Conservation (phyloP, 768 basidiomycete genomes). For the Rhodosporidiobolus sp. region DNA sequence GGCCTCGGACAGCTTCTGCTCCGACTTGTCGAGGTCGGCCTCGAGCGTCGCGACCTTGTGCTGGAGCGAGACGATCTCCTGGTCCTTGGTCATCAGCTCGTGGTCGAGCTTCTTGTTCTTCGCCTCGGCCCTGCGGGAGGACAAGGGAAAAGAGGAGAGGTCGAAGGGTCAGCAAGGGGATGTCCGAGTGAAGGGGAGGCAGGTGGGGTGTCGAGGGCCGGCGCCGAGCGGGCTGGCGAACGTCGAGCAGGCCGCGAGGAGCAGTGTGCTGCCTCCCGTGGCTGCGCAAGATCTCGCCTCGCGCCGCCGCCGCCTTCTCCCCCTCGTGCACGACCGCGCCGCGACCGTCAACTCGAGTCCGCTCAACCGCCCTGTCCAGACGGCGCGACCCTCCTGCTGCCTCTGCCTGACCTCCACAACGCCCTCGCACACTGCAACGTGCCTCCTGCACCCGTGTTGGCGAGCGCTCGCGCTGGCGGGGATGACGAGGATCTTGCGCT, state of each 20-base stretch:
- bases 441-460: too few species aligned
- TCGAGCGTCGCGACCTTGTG: conserved; percentile 69
- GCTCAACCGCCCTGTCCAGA: too few species aligned
- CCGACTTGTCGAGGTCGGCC: conserved; percentile 65
- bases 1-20: conserved; percentile 61
- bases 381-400: too few species aligned
- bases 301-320: too few species aligned
- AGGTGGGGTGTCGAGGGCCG: too few species aligned
- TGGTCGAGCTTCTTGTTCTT: conserved; percentile 47
- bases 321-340: too few species aligned
- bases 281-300: too few species aligned
- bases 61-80: conserved; percentile 74
- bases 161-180: background rate
- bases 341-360: too few species aligned
- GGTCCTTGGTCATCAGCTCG: conserved; percentile 71
- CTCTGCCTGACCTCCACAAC: too few species aligned
- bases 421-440: too few species aligned
- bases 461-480: background rate
- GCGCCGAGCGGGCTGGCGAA: background rate
- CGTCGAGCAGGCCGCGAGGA: too few species aligned
- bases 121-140: conserved; percentile 58
- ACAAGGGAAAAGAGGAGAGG: background rate
- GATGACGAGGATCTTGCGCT: background rate
- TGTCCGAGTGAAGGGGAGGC: background rate
- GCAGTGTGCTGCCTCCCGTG: too few species aligned